Base-by-base conservation (phyloP, 192 early-diverging fungal species). In the Endogone sp. region DNA sequence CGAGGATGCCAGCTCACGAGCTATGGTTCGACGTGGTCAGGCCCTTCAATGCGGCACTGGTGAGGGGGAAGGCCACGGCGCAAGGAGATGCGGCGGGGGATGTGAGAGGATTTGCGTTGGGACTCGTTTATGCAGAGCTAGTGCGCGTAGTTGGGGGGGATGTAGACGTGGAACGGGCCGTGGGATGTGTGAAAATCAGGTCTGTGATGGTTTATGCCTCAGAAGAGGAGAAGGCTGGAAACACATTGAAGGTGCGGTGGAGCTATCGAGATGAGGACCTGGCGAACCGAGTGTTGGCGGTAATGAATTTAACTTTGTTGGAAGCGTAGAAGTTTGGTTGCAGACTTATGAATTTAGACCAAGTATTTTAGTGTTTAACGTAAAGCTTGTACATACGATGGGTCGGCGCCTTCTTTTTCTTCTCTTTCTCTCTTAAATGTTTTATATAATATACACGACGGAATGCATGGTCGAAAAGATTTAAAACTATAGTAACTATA, bases 221-320 rank as follows among this genome's bases (percentile, higher is more conserved):
- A 6, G 37, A 49, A 6, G 37, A 49, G 37, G 37, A 49, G 6
- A 16, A 16, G 37, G 37, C 9, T 16, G 37, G 37, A 6, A 49
- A 49, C 16, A 16, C 37, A 49, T 1, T 49, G 37, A 49, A 49
- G 16, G 37, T 49, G 37, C 37, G 37, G 37, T 84, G 82, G 82
- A 64, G 74, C 2, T 84, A 77, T 71, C 68, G 75, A 22, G 82
- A 84, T 55, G 82, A 84, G 32, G 77, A 71, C 30, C 67, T 84
- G 56, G 82, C 82, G 3, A 78, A 76, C 2, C 73, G 71, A 11
- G 71, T 74, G 21, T 70, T 84, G 29, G 74, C 75, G 1, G 37
- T 49, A 11, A 16, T 49, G 16, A 49, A 49, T 49, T 16, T 49
- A 16, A 49, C 37, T 16, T 49, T 49, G 37, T 49, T 49, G 37